Conservation (phyloP, 2,329 filamentous ascomycete genomes). For the Hypocrella siamensis region DNA sequence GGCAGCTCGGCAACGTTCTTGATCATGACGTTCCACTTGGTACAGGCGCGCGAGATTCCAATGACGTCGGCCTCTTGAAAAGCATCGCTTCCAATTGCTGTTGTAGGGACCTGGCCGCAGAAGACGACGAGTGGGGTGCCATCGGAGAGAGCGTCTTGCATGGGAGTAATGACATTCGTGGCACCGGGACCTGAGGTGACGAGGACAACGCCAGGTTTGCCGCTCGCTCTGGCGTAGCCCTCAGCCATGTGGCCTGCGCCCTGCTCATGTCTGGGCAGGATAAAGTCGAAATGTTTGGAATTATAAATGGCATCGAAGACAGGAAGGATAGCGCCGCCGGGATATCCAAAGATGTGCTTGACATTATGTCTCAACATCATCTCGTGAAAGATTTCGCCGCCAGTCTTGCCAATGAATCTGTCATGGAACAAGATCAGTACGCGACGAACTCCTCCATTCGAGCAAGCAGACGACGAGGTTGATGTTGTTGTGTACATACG, state of each 20-base stretch:
- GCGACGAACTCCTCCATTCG: not conserved
- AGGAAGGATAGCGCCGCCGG: slow-evolving; percentile 88
- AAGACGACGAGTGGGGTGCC: slow-evolving; percentile 95
- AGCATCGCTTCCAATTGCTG: slow-evolving; percentile 82
- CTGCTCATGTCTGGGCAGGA: slow-evolving; percentile 91
- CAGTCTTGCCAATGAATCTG: slow-evolving; percentile 85
- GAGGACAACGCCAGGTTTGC: slow-evolving; percentile 87
- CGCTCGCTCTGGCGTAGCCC: slow-evolving; percentile 85
- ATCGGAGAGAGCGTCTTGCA: slow-evolving; percentile 91
- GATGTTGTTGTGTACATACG: slow-evolving; percentile 55
- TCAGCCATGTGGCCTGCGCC: slow-evolving; percentile 98
- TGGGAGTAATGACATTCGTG: slow-evolving; percentile 90
- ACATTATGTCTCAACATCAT: slow-evolving; percentile 94
- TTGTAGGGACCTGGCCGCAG: slow-evolving; percentile 79
- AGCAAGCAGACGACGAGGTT: no score
- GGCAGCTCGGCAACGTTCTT: slow-evolving; percentile 90
- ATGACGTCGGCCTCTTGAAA: slow-evolving; percentile 95
- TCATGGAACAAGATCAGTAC: not conserved
- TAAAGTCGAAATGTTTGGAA: slow-evolving; percentile 90
- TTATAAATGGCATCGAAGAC: slow-evolving; percentile 99
- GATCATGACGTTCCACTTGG: slow-evolving; percentile 99
- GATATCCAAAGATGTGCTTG: slow-evolving; percentile 89
- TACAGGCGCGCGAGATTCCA: slow-evolving; percentile 87
- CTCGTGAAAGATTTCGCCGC: slow-evolving; percentile 95
- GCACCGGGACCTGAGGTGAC: slow-evolving; percentile 94